phyloP scores from a whole-genome alignment of 2,329 filamentous ascomycete species.

The Xylaria sp. region DNA sequence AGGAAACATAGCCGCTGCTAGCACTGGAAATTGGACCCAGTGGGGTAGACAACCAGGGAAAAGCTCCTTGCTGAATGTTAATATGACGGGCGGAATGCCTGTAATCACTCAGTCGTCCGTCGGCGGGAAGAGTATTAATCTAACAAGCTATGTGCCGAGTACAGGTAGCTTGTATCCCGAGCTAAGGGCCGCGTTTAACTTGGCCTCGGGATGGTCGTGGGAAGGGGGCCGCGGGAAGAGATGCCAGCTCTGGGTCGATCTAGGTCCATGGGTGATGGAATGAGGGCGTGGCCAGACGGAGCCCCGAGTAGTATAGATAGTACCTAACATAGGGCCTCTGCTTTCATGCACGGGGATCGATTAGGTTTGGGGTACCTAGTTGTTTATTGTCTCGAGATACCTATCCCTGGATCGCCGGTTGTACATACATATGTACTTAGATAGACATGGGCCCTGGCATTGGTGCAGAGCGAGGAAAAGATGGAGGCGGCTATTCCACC shows the following conservation, averaged over 20 bases:
- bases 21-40: constrained; percentile 50
- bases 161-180: constrained; percentile 40
- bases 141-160: constrained; percentile 44
- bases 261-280: constrained; percentile 38
- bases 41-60: constrained; percentile 50
- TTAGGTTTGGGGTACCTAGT: background rate
- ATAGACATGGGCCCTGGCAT: background rate
- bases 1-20: constrained; percentile 48
- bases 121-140: constrained; percentile 43
- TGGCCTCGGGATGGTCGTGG: constrained; percentile 59
- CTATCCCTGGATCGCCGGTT: background rate
- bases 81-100: constrained; percentile 57
- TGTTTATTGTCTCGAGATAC: background rate
- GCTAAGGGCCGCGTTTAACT: constrained; percentile 46
- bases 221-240: constrained; percentile 59
- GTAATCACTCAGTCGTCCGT: constrained; percentile 28
- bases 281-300: constrained; percentile 4
- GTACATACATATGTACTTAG: background rate
- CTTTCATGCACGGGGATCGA: background rate
- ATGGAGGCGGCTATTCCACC: background rate
- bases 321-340: background rate
- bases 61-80: constrained; percentile 56
- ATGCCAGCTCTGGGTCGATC: constrained; percentile 58
- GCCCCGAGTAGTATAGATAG: background rate
- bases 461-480: background rate